Percentiles rank a stretch among this genome's conserved stretches.
phyloP scores from a whole-genome alignment of 2,329 filamentous ascomycete species.

The Penicillium sp. region DNA sequence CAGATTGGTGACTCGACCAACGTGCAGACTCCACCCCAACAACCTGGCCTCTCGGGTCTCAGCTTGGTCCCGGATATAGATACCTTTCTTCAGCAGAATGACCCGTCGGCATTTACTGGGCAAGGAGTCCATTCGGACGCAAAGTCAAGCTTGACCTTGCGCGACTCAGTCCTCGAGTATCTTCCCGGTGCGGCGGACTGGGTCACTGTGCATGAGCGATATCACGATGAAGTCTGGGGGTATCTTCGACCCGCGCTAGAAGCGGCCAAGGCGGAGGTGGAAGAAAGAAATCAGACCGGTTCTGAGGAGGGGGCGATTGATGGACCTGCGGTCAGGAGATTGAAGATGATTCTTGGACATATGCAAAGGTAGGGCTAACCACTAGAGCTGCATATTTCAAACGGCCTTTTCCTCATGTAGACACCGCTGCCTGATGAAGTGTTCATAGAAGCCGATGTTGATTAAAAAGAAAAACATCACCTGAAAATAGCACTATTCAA shows the following conservation, averaged over 20 bases:
- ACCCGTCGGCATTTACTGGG: slow-evolving; percentile 6
- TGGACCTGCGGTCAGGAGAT: slow-evolving; percentile 32
- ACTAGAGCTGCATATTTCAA: no score
- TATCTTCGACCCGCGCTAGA: slow-evolving; percentile 52
- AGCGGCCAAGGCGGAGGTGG: slow-evolving; percentile 53
- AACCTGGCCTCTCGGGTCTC: slow-evolving; percentile 17
- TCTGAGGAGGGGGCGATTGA: slow-evolving; percentile 17
- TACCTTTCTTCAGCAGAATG: slow-evolving; percentile 22
- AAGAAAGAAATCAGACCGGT: slow-evolving; percentile 18
- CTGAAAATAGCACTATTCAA: no score
- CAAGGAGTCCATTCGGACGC: background rate
- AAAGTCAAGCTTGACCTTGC: slow-evolving; percentile 15
- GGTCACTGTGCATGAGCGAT: slow-evolving; percentile 32
- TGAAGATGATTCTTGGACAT: slow-evolving; percentile 38
- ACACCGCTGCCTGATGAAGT: no score
- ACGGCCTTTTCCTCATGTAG: no score
- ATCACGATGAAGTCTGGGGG: slow-evolving; percentile 62
- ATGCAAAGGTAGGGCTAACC: slow-evolving; percentile 22
- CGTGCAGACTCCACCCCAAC: background rate
- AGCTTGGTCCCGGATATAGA: slow-evolving; percentile 34
- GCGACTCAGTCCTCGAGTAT: slow-evolving; percentile 26
- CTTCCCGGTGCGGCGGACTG: slow-evolving; percentile 30
- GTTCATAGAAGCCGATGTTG: no score
- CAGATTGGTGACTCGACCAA: slow-evolving; percentile 4
- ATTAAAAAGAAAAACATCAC: no score